Evolutionary conservation across 2,329 filamentous ascomycete species (phyloP).

Genomic region (Xylaria polymorpha): DNA sequence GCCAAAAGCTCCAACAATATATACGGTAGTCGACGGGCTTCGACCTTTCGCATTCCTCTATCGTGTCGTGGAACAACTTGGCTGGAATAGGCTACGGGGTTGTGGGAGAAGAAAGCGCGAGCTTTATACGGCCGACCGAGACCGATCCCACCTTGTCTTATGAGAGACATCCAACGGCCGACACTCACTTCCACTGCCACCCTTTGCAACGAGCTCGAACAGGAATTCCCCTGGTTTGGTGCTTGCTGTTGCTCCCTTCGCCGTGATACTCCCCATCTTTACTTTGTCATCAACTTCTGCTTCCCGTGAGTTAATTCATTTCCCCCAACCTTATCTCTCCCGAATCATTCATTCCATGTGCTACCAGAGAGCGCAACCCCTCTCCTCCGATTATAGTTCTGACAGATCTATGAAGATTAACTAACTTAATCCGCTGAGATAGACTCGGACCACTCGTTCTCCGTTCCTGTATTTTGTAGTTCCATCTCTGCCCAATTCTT

Average conservation of each 20-base stretch:
- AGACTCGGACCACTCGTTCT: conserved; percentile 10
- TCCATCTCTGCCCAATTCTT: conserved; percentile 30
- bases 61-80: conserved; percentile 22
- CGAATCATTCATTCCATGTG: conserved; percentile 3
- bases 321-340: neutral
- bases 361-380: conserved; percentile 7
- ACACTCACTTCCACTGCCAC: conserved; percentile 7
- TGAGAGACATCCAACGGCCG: conserved; percentile 20
- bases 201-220: conserved; percentile 10
- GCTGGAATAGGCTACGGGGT: conserved; percentile 17
- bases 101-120: conserved; percentile 25
- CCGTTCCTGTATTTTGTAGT: conserved; percentile 17
- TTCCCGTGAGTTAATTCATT: conserved; percentile 29
- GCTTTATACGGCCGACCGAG: conserved; percentile 25
- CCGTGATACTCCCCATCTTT: conserved; percentile 4
- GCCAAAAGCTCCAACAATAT: neutral
- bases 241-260: conserved; percentile 6
- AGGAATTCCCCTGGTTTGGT: conserved; percentile 13
- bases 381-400: neutral
- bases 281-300: conserved; percentile 24
- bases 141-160: conserved; percentile 35
- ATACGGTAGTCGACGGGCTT: conserved; percentile 2
- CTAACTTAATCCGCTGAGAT: conserved; percentile 27
- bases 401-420: neutral
- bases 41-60: conserved; percentile 11